These are phyloP conservation scores for Fulvia fulva DNA, from an alignment of 2,329 filamentous ascomycete species.

Conservation along the genomic window DNA sequence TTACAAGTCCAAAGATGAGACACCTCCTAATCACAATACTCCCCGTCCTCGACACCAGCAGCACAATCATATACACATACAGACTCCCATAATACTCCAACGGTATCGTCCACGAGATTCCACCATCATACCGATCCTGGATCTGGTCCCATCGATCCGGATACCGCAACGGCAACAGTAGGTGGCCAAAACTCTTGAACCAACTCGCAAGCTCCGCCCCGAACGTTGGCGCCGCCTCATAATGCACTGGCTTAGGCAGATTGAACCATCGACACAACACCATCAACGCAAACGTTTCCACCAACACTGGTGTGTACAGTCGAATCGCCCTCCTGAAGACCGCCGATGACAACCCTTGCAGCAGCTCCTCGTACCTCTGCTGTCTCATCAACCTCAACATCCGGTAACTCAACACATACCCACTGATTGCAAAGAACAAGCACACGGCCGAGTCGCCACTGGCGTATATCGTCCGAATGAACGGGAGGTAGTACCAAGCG, in stretches of 20 bases:
- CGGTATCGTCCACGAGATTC: slow-evolving; percentile 15
- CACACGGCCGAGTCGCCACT: slow-evolving; percentile 51
- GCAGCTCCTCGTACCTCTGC: slow-evolving; percentile 4
- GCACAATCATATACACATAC: slow-evolving; percentile 6
- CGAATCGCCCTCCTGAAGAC: slow-evolving; percentile 10
- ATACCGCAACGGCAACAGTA: slow-evolving; percentile 14
- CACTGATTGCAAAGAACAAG: slow-evolving; percentile 61
- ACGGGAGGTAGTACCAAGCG: slow-evolving; percentile 33
- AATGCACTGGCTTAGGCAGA: slow-evolving; percentile 8
- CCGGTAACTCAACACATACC: slow-evolving; percentile 55
- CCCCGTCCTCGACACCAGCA: slow-evolving; percentile 4
- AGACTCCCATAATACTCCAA: slow-evolving; percentile 15
- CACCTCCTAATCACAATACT: slow-evolving; percentile 1
- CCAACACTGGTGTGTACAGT: slow-evolving; percentile 12
- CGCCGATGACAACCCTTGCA: slow-evolving; percentile 7
- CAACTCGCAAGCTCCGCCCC: slow-evolving; percentile 4
- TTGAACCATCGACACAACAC: slow-evolving; percentile 4
- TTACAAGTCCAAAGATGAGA: slow-evolving; percentile 2
- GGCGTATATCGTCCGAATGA: slow-evolving; percentile 53
- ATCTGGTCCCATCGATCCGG: slow-evolving; percentile 14
- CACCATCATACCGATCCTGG: slow-evolving; percentile 12
- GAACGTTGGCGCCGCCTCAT: slow-evolving; percentile 4
- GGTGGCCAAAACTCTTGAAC: slow-evolving; percentile 6
- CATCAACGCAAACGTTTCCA: slow-evolving; percentile 12
- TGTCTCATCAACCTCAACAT: slow-evolving; percentile 14